Base-by-base conservation (phyloP, 306 rosid species). In the Castanea crenata region DNA sequence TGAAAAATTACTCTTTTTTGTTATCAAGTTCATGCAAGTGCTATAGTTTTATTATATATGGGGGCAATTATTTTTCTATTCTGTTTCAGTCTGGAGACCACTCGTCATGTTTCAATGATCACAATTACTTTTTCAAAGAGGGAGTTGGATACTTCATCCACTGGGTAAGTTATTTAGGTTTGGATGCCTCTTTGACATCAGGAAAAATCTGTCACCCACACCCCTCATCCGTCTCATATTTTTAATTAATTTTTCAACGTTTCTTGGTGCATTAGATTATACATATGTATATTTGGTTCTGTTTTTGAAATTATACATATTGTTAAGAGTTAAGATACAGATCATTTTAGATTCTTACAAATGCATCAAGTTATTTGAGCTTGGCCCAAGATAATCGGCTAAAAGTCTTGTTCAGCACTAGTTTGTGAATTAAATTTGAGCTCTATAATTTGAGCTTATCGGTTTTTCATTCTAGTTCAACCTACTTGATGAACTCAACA, bases 21-120 rank as follows among this genome's bases (percentile, higher is more conserved):
- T 63, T 76, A 38, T 67, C 51, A 19, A 67, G n/a, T 9, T 57
- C 32, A 41, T 5, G 64, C 38, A 25, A 69, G 55, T 86, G 6
- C 74, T 55, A 46, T 52, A 15, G 76, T 67, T 20, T 73, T 68
- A 41, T 74, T 76, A n/a, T 59, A 7, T 21, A 68, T 55, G 57
- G 67, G 55, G 73, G 25, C 77, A 65, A 73, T 58, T 69, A 21
- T 46, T 80, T 83, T 46, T 44, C 79, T 49, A 64, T 86, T 62
- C n/a, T 83, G 69, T 31, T 61, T 61, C 86, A 92, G 98, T 79
- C 85, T 94, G 73, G 97, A 94, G 89, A 94, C 96, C 69, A 91
- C 91, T 23, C 90, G 98, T 13, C 98, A 91, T 86, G 98, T 94
- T 80, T 94, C 98, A 57, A 86, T 91, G 94, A 91, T 94, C 83